These are phyloP conservation scores for Acephala macrosclerotiorum DNA, from an alignment of 2,329 filamentous ascomycete genomes.

Conservation along the genomic window DNA sequence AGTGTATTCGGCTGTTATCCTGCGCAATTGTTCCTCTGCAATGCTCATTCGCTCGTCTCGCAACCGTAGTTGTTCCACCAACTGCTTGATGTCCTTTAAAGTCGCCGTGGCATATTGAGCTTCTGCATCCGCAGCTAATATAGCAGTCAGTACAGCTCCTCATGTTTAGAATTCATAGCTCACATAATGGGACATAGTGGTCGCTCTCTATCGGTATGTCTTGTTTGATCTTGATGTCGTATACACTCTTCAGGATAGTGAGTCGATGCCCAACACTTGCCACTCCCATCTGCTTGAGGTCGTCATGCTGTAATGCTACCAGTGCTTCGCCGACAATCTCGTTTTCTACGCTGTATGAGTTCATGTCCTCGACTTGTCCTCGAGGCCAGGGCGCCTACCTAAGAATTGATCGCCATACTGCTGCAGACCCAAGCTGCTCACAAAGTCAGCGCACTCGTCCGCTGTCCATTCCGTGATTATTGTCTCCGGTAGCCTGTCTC, in stretches of 20 bases:
- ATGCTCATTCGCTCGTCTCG: constrained; percentile 89
- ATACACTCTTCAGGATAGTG: constrained; percentile 94
- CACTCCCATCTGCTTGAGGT: constrained; percentile 95
- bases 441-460: constrained; percentile 90
- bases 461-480: constrained; percentile 82
- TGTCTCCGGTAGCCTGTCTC: constrained; percentile 74
- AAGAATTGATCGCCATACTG: constrained; percentile 86
- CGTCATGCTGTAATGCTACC: constrained; percentile 87
- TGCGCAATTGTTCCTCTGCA: constrained; percentile 82
- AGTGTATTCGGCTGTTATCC: constrained; percentile 87
- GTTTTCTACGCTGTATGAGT: constrained; percentile 70
- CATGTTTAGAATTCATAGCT: constrained; percentile 45
- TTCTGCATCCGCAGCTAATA: constrained; percentile 84
- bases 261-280: constrained; percentile 91
- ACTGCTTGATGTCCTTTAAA: constrained; percentile 88
- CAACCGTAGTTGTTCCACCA: constrained; percentile 87
- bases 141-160: constrained; percentile 32
- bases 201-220: constrained; percentile 91
- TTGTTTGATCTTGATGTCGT: constrained; percentile 94
- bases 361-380: constrained; percentile 24
- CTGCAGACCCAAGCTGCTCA: constrained; percentile 77
- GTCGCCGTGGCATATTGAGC: constrained; percentile 86
- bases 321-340: constrained; percentile 93
- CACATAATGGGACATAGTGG: constrained; percentile 93
- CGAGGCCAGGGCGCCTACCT: constrained; percentile 61